Conservation (phyloP, 129 eudicot species). For the Centrapalus pauciflorus region DNA sequence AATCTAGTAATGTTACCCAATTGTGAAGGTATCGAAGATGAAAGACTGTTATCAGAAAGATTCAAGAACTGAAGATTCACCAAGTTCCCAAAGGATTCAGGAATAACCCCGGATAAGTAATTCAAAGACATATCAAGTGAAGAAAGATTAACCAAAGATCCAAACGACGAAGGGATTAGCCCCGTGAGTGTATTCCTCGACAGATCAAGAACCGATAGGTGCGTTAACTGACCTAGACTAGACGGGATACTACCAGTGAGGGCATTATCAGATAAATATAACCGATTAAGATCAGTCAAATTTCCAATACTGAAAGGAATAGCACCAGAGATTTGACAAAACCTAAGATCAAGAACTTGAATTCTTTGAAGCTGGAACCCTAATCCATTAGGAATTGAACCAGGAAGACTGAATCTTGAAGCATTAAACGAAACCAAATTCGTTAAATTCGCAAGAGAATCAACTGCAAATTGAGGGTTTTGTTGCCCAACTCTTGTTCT, state of each 20-base stretch:
- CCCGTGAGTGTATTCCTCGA: conserved; percentile 59
- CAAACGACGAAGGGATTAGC: conserved; percentile 48
- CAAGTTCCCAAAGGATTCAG: conserved; percentile 55
- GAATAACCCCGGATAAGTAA: conserved; percentile 69
- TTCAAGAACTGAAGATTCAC: conserved; percentile 46
- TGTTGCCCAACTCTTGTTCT: conserved; percentile 59
- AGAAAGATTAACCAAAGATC: conserved; percentile 53
- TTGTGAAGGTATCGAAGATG: conserved; percentile 61
- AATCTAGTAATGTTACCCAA: conserved; percentile 59
- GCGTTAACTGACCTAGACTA: conserved; percentile 49
- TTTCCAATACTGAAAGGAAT: conserved; percentile 75
- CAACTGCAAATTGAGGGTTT: conserved; percentile 84
- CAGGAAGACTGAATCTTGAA: conserved; percentile 61
- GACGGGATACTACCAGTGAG: conserved; percentile 67
- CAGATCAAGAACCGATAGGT: conserved; percentile 71
- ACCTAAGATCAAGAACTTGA: conserved; percentile 83
- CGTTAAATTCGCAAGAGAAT: conserved; percentile 82
- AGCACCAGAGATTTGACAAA: conserved; percentile 60
- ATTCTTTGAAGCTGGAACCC: conserved; percentile 44
- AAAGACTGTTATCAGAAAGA: conserved; percentile 59
- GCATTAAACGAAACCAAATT: conserved; percentile 64
- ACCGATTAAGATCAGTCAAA: conserved; percentile 38
- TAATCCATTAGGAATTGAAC: conserved; percentile 70
- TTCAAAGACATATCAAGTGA: conserved; percentile 64
- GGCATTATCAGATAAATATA: conserved; percentile 59